phyloP scores from a whole-genome alignment of 2,329 filamentous ascomycete species.

The Chaetomiaceae sp. region DNA sequence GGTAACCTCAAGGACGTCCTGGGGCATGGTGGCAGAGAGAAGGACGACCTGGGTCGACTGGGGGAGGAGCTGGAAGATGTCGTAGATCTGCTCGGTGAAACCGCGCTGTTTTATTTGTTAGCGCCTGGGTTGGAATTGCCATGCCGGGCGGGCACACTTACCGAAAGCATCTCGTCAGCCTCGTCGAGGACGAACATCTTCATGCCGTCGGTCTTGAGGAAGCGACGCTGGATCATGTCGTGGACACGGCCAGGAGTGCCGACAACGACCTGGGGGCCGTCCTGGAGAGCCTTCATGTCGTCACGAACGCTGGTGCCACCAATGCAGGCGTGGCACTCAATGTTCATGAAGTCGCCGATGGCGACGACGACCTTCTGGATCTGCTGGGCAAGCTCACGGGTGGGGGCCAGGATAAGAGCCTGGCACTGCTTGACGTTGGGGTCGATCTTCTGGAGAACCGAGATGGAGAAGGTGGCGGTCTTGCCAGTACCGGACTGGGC shows the following conservation, averaged over 20 bases:
- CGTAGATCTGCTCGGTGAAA: conserved; percentile 99
- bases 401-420: conserved; percentile 95
- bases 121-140: conserved; percentile 13
- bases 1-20: conserved; percentile 98
- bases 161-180: conserved; percentile 98
- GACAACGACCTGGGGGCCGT: conserved; percentile 94
- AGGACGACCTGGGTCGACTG: conserved; percentile 98
- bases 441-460: conserved; percentile 98
- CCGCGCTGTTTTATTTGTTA: conserved; percentile 62
- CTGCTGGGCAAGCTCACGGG: conserved; percentile 97
- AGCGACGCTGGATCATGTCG: conserved; percentile 98
- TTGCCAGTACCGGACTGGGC: conserved; percentile 99
- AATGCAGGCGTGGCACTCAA: conserved; percentile 99
- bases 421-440: conserved; percentile 91
- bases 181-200: conserved; percentile 99
- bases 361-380: conserved; percentile 99
- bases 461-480: conserved; percentile 99
- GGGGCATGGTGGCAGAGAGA: conserved; percentile 96
- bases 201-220: conserved; percentile 95
- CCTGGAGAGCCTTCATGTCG: conserved; percentile 95
- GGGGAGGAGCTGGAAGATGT: conserved; percentile 98
- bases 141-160: conserved; percentile 38
- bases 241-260: conserved; percentile 98
- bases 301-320: conserved; percentile 97
- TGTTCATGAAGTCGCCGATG: conserved; percentile 99